Evolutionary conservation across 2,329 filamentous ascomycete species (phyloP).

Genomic region (Neofusicoccum sp.): DNA sequence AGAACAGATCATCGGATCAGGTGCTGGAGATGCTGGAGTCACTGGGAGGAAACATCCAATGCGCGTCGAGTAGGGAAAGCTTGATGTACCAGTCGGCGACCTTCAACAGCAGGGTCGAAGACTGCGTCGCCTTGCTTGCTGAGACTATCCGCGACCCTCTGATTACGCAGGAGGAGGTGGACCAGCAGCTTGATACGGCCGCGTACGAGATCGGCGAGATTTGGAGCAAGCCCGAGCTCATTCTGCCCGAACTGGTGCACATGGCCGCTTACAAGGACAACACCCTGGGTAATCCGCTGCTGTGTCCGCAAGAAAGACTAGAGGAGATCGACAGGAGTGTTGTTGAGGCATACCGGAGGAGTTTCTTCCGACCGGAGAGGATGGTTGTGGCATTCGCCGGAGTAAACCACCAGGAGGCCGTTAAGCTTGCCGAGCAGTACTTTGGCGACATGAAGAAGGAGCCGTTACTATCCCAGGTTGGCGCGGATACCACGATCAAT

Average conservation of each 20-base stretch:
- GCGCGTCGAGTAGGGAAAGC: constrained; percentile 88
- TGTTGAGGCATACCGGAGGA: constrained; percentile 73
- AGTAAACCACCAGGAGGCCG: constrained; percentile 76
- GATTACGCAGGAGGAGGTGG: constrained; percentile 83
- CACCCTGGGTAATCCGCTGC: constrained; percentile 86
- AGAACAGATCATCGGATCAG: constrained; percentile 68
- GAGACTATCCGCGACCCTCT: constrained; percentile 87
- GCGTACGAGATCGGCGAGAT: constrained; percentile 96
- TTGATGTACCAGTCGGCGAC: constrained; percentile 99
- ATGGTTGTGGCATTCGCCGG: constrained; percentile 96
- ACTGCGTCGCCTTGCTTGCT: constrained; percentile 78
- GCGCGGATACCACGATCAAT: constrained; percentile 52
- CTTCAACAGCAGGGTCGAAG: constrained; percentile 88
- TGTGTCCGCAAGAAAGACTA: constrained; percentile 85
- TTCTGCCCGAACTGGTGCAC: constrained; percentile 91
- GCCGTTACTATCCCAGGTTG: constrained; percentile 50
- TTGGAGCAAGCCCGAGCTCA: constrained; percentile 95
- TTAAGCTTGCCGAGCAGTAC: constrained; percentile 74
- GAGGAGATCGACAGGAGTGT: constrained; percentile 69
- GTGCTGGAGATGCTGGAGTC: constrained; percentile 87
- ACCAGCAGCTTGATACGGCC: constrained; percentile 83
- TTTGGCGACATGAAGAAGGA: constrained; percentile 83
- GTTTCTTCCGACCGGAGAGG: constrained; percentile 84
- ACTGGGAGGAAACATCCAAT: constrained; percentile 93
- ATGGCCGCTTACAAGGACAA: constrained; percentile 96